A percentile compares a stretch with the other conserved stretches of the same genome.
These are phyloP conservation scores for Aspergillus ellipticus DNA, from an alignment of 495 filamentous ascomycete species.

Conservation along the genomic window DNA sequence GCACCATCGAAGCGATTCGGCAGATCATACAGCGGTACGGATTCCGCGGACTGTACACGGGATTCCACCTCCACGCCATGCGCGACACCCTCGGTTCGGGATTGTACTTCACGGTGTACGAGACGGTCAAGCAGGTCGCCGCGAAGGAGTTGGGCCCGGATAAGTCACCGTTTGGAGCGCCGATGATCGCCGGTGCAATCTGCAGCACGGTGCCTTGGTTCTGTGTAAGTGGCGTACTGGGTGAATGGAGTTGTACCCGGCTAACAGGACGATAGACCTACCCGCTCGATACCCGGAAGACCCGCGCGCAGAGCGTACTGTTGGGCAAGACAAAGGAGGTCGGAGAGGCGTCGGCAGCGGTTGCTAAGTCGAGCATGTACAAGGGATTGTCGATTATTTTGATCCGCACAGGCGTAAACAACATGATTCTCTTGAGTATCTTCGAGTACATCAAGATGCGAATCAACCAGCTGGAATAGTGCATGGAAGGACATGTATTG, in stretches of 20 bases:
- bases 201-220: conserved; percentile 49
- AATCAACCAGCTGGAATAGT: conserved; percentile 34
- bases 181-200: conserved; percentile 43
- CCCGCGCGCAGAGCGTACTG: conserved; percentile 45
- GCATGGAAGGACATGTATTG: neutral
- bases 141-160: conserved; percentile 49
- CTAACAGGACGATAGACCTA: conserved; percentile 36
- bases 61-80: conserved; percentile 75
- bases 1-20: conserved; percentile 72
- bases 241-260: neutral
- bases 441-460: conserved; percentile 44
- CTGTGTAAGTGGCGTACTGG: conserved; percentile 32
- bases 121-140: conserved; percentile 81
- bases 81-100: conserved; percentile 86
- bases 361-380: conserved; percentile 48
- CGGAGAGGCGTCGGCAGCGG: conserved; percentile 40
- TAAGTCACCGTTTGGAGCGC: conserved; percentile 37
- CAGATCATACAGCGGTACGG: conserved; percentile 79
- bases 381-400: conserved; percentile 48
- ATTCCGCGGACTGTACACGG: conserved; percentile 76
- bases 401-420: conserved; percentile 45
- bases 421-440: conserved; percentile 47
- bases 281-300: conserved; percentile 48
- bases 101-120: conserved; percentile 90
- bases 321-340: conserved; percentile 44